phyloP scores from a whole-genome alignment of 441 rosid species.

The Populus hybrid region DNA sequence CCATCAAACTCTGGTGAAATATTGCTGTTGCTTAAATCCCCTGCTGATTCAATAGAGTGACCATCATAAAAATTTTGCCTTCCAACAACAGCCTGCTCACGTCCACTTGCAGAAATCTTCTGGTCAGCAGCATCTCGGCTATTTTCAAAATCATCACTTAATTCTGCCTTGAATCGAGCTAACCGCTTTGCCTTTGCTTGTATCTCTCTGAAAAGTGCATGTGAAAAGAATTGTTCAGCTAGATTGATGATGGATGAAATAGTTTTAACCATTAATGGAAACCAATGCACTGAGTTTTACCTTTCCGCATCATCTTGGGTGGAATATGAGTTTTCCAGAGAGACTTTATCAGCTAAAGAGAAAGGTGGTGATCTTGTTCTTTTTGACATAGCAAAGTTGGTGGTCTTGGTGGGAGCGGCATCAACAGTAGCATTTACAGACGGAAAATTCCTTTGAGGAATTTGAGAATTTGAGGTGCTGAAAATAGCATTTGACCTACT shows the following conservation, averaged over 20 bases:
- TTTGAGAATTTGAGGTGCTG: conserved; percentile 42
- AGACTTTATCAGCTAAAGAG: conserved; percentile 37
- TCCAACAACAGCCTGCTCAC: conserved; percentile 35
- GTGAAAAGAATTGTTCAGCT: conserved; percentile 11
- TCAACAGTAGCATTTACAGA: conserved; percentile 29
- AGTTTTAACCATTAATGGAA: not conserved
- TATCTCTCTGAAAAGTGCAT: conserved; percentile 59
- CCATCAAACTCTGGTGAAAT: conserved; percentile 54
- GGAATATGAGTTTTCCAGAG: conserved; percentile 39
- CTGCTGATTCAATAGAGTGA: conserved; percentile 36
- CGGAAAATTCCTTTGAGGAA: conserved; percentile 33
- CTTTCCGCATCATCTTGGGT: conserved; percentile 57
- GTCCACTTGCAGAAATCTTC: conserved; percentile 40
- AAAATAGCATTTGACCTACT: conserved; percentile 35
- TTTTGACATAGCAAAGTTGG: conserved; percentile 45
- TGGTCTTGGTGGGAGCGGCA: conserved; percentile 30
- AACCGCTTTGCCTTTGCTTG: conserved; percentile 94
- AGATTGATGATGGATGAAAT: conserved; percentile 8
- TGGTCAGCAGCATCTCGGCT: conserved; percentile 41
- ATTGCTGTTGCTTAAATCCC: conserved; percentile 42
- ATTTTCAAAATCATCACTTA: conserved; percentile 45
- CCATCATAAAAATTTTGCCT: conserved; percentile 32
- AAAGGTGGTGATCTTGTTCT: conserved; percentile 73
- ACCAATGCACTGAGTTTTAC: conserved; percentile 41
- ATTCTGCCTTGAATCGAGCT: conserved; percentile 82